Base-by-base conservation (phyloP, 2,329 filamentous ascomycete genomes). In the Rhynchosporium graminicola region DNA sequence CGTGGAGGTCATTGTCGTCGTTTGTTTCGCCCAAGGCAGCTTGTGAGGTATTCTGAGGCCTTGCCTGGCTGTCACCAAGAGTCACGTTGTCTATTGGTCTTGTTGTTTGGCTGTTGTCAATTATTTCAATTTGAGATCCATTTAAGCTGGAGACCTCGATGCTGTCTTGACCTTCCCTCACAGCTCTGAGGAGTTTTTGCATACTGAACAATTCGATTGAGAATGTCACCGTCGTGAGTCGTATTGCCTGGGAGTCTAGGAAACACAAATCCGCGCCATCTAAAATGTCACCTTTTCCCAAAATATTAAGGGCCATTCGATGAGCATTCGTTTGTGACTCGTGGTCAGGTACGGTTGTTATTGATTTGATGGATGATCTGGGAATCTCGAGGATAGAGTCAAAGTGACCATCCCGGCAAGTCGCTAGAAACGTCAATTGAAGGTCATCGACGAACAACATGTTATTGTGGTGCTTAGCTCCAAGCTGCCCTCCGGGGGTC, bases 361-460 rank as follows among this genome's bases (percentile, higher is more conserved):
- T 31, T n/a, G 28, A 42, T 12, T 52, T 52, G 46, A 59, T 51
- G 6, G 29, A 51, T 2, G 43, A 50, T 3, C 59, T 36, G 2
- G 62, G 57, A 26, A 66, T 63, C 15, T 64, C 57, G 4, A 66
- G 57, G 15, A 61, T 62, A 28, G 59, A 50, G 36, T 66, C 54
- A 33, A 66, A 63, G 12, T 50, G 26, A 13, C 31, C 33, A 9
- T 48, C 50, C 3, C 50, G 51, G 33, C 54, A 55, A 47, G 50
- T 48, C 12, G 60, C 43, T 10, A 63, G 15, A 9, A 64, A 40
- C 8, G 31, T 56, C 10, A 66, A 51, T 38, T 60, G 48, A n/a
- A 55, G 47, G 4, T 50, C 54, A 40, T 66, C 43, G 15, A 66
- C n/a, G 38, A 63, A 59, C 9, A 66, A 51, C n/a, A 40, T 57